Base-by-base conservation (phyloP, 2,329 filamentous ascomycete genomes). In the Aspergillus eucalypticola region DNA sequence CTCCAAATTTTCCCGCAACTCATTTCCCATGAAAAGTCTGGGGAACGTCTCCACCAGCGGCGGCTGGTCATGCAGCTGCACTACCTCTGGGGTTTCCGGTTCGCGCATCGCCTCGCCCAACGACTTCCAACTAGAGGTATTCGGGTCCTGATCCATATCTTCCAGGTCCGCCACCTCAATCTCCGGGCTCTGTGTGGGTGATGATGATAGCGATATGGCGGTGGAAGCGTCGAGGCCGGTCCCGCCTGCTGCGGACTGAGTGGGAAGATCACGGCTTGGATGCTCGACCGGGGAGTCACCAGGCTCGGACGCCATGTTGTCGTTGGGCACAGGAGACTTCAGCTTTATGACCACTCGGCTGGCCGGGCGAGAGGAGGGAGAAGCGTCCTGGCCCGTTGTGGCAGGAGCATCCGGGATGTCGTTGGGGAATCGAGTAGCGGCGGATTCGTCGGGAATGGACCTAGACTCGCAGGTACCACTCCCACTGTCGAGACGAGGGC, bases 141-240 rank as follows among this genome's bases (percentile, higher is more conserved):
- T 76, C 2, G 77, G 75, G 55, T 82, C 78, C 64, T 81, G 77
- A 54, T 80, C 78, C 66, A 80, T 79, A 59, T 82, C 81, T 69
- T 83, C 81, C 17, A 76, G 68, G 46, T 81, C 79, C 7, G 79
- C 78, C 15, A 82, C 78, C 67, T 83, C 80, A 32, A 82, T 82
- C 58, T 80, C 76, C 10, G 78, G 79, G 56, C 79, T 81, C 46
- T 74, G 73, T 19, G 74, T 71, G 11, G 79, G 75, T 15, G 80
- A 79, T 4, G 79, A 80, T 8, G 75, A 71, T 50, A 80, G 71
- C 7, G 78, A 79, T 52, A 79, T 76, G 21, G 68, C 69, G 51
- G 71, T 63, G 52, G 68, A 61, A 17, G 69, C 64, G 48, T 71
- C 59, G 17, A 66, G 59, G 19, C 66, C 67, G 29, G 60, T 61